Evolutionary conservation across 768 basidiomycete genomes (phyloP).

Genomic region (Mycena vitilis): DNA sequence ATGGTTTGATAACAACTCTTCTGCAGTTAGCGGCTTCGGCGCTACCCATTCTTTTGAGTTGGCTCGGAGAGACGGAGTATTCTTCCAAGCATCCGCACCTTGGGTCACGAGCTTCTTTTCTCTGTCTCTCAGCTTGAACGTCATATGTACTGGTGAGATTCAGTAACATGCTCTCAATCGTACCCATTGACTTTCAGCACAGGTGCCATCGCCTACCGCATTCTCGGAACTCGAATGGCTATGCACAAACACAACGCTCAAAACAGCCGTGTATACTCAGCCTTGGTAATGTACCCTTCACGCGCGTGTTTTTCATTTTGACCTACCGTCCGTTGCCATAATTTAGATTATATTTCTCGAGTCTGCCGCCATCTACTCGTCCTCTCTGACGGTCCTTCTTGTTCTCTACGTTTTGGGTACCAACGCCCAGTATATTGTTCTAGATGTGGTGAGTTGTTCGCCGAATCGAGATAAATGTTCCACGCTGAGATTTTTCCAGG

Average conservation of each 20-base stretch:
- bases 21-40: neutral
- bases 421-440: conserved; percentile 18
- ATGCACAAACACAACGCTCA: conserved; percentile 1
- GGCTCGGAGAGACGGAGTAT: neutral
- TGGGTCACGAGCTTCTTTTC: conserved; percentile 13
- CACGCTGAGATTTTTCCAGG: neutral
- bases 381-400: conserved; percentile 10
- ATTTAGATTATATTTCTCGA: conserved; percentile 26
- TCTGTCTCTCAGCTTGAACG: conserved; percentile 11
- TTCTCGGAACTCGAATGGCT: conserved; percentile 11
- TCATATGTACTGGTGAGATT: neutral
- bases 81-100: neutral
- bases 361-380: conserved; percentile 27
- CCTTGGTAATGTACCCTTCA: conserved; percentile 7
- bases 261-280: conserved; percentile 15
- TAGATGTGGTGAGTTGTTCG: conserved; percentile 7
- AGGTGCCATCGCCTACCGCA: conserved; percentile 22
- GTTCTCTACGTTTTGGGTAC: neutral
- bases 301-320: too few relatives aligned
- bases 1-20: too few relatives aligned
- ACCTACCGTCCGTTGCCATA: too few relatives aligned
- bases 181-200: too few relatives aligned
- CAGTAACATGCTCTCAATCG: too few relatives aligned
- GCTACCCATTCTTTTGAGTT: neutral
- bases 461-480: neutral